These are phyloP conservation scores for Flaveria bidentis DNA, from an alignment of 129 eudicot species.

Conservation along the genomic window DNA sequence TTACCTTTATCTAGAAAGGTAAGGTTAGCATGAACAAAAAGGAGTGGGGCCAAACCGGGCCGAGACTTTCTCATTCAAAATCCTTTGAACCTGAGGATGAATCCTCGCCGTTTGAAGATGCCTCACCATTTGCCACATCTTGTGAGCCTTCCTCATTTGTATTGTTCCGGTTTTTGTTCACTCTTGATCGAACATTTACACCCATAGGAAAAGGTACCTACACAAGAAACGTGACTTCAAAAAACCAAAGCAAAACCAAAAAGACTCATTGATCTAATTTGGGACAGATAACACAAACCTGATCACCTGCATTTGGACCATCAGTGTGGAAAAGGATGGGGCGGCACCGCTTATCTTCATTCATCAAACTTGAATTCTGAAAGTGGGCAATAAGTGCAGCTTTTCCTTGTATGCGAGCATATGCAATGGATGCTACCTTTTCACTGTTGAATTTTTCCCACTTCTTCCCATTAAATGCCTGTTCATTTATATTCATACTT, in stretches of 20 bases:
- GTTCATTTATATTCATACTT: not conserved
- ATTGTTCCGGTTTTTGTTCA: conserved; percentile 51
- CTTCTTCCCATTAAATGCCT: conserved; percentile 95
- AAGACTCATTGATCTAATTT: not conserved
- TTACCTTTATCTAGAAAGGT: conserved; percentile 43
- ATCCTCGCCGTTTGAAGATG: conserved; percentile 29
- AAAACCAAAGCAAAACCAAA: not conserved
- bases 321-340: conserved; percentile 95
- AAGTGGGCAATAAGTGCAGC: conserved; percentile 93
- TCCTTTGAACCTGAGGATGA: conserved; percentile 71
- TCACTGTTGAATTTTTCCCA: conserved; percentile 99
- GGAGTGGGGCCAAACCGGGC: conserved; percentile 20
- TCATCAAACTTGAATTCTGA: conserved; percentile 99
- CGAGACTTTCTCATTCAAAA: conserved; percentile 58
- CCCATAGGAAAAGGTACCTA: conserved; percentile 98
- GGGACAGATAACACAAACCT: conserved; percentile 44
- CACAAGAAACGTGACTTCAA: conserved; percentile 11
- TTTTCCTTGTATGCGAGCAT: conserved; percentile 98
- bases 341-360: conserved; percentile 95
- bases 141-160: conserved; percentile 51
- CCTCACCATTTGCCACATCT: conserved; percentile 54
- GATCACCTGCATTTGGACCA: conserved; percentile 98
- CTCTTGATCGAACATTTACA: conserved; percentile 64
- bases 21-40: conserved; percentile 51
- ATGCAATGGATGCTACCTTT: conserved; percentile 94